Conservation (phyloP, 2,329 filamentous ascomycete species). For the Fusarium sp. region DNA sequence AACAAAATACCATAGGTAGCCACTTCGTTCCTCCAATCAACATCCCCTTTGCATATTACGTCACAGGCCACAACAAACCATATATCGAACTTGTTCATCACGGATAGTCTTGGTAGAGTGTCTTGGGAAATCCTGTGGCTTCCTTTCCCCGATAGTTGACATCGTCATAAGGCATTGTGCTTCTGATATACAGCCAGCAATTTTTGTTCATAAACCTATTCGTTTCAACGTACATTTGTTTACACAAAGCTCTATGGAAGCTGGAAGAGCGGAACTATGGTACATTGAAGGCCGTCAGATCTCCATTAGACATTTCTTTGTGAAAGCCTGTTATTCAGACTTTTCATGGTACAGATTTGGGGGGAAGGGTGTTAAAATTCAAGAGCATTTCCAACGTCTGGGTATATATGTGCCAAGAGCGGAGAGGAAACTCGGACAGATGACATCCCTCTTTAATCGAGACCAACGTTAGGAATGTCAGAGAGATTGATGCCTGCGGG, state of each 20-base stretch:
- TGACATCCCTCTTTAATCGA: conserved; percentile 55
- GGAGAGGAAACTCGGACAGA: conserved; percentile 23
- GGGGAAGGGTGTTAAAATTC: conserved; percentile 14
- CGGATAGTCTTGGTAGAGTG: not conserved
- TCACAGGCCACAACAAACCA: not conserved
- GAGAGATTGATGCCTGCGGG: conserved; percentile 52
- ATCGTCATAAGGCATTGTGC: conserved; percentile 35
- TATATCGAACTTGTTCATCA: not conserved
- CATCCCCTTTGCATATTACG: not conserved
- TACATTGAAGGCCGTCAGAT: conserved; percentile 49
- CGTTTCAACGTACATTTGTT: conserved; percentile 49
- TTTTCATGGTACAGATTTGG: conserved; percentile 20
- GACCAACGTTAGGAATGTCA: conserved; percentile 60
- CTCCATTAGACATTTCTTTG: conserved; percentile 38
- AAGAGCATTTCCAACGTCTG: conserved; percentile 34
- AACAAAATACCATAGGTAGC: not conserved
- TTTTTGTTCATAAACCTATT: conserved; percentile 45
- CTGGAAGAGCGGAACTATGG: conserved; percentile 51
- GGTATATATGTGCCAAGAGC: conserved; percentile 26
- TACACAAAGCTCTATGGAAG: conserved; percentile 54
- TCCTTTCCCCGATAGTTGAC: not conserved
- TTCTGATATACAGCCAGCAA: conserved; percentile 44
- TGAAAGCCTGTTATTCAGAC: conserved; percentile 18
- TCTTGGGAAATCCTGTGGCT: not conserved
- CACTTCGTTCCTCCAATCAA: not conserved